Evolutionary conservation across 192 early-diverging fungal species (phyloP).

Genomic region (Phycomyces blakesleeanus): DNA sequence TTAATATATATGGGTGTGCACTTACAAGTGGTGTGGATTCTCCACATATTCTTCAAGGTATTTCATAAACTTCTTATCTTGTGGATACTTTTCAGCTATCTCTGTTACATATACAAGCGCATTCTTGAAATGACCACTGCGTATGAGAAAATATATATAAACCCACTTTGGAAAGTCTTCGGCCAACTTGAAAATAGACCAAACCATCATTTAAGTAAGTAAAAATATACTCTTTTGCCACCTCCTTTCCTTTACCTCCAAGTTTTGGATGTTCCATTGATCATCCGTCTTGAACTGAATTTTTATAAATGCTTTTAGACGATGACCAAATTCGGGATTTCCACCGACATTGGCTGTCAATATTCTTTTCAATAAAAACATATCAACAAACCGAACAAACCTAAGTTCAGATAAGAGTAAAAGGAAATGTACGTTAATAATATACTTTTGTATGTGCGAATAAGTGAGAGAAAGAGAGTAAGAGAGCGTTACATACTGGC

Average conservation of each 20-base stretch:
- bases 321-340: slow-evolving; percentile 67
- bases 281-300: slow-evolving; percentile 58
- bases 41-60: not conserved
- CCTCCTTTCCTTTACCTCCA: not conserved
- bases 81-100: not conserved
- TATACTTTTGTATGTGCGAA: not conserved
- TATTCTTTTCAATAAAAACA: slow-evolving; percentile 54
- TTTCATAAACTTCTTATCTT: not conserved
- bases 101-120: not conserved
- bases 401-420: not conserved
- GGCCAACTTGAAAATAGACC: not conserved
- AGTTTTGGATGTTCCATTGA: not conserved
- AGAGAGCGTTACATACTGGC: slow-evolving; percentile 36
- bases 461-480: not conserved
- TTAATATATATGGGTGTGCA: too few species aligned
- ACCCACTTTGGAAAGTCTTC: not conserved
- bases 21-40: not conserved
- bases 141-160: not conserved
- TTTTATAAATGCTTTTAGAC: slow-evolving; percentile 68
- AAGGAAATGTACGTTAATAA: not conserved
- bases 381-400: slow-evolving; percentile 43
- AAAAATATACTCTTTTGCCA: not conserved
- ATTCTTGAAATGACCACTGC: not conserved
- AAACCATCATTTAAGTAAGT: not conserved
- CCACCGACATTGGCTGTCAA: slow-evolving; percentile 75